A percentile compares a stretch with the other conserved stretches of the same genome.
Conservation (phyloP, 1,284 basidiomycete species). For the Fistulinella staudtii region DNA sequence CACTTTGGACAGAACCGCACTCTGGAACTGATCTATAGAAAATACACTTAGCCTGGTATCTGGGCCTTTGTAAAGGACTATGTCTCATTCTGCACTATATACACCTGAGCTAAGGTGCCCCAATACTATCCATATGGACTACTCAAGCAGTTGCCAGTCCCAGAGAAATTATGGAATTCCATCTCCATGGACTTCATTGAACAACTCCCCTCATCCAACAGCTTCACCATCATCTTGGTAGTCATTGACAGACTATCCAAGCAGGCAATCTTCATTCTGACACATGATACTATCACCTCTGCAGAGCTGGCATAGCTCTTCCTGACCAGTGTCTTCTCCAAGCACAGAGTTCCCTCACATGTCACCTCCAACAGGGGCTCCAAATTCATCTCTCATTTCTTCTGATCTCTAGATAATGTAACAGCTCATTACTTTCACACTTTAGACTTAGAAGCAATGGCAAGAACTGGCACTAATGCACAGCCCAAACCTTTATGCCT, state of each 20-base stretch:
- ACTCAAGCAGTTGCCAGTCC: neutral
- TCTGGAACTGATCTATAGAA: no score
- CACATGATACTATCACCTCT: slow-evolving; percentile 23
- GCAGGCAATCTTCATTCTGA: slow-evolving; percentile 11
- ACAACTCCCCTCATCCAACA: slow-evolving; percentile 21
- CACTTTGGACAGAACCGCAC: no score
- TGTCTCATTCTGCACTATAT: neutral
- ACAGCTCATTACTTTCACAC: no score
- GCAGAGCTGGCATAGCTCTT: slow-evolving; percentile 27
- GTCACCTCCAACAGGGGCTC: no score
- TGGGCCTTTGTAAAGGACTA: neutral
- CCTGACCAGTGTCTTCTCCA: neutral
- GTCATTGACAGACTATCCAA: slow-evolving; percentile 35
- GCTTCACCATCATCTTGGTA: slow-evolving; percentile 34
- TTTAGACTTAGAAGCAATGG: no score
- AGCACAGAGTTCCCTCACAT: no score
- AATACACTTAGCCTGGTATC: no score
- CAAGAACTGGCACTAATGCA: no score
- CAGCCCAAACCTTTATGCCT: no score
- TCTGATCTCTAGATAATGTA: no score
- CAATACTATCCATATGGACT: neutral
- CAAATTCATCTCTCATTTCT: no score
- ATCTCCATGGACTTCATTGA: slow-evolving; percentile 2
- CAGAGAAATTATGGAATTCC: slow-evolving; percentile 10
- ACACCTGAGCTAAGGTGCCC: neutral